Conservation (phyloP, 345 rosid genomes). For the Limnanthes douglasii region DNA sequence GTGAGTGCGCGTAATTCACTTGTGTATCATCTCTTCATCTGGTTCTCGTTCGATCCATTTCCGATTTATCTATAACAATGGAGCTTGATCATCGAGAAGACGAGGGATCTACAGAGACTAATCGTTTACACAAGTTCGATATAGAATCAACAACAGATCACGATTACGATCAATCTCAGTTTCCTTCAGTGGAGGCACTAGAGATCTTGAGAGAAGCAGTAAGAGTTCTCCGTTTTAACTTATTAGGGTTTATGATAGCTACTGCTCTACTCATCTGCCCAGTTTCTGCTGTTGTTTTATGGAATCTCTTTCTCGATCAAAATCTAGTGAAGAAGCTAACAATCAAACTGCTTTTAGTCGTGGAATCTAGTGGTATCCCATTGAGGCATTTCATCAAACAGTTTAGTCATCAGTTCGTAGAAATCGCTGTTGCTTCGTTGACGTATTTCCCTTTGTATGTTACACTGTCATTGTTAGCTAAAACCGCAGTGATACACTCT, state of each 20-base stretch:
- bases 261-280: conserved; percentile 65
- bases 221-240: conserved; percentile 67
- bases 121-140: conserved; percentile 22
- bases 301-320: conserved; percentile 51
- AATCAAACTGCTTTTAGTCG: conserved; percentile 46
- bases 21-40: no score
- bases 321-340: conserved; percentile 41
- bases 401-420: conserved; percentile 51
- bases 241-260: conserved; percentile 41
- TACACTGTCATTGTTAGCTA: conserved; percentile 47
- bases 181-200: conserved; percentile 51
- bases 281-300: conserved; percentile 47
- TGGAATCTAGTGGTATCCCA: conserved; percentile 71
- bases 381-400: conserved; percentile 46
- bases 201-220: conserved; percentile 80
- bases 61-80: no score
- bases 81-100: conserved; percentile 14
- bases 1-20: no score
- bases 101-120: conserved; percentile 21
- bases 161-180: conserved; percentile 17
- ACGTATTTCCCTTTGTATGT: conserved; percentile 66
- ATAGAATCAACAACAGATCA: conserved; percentile 24
- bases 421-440: conserved; percentile 44
- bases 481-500: conserved; percentile 52
- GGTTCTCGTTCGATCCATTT: no score